Conservation (phyloP, 495 filamentous ascomycete genomes). For the Annulohypoxylon bovei region DNA sequence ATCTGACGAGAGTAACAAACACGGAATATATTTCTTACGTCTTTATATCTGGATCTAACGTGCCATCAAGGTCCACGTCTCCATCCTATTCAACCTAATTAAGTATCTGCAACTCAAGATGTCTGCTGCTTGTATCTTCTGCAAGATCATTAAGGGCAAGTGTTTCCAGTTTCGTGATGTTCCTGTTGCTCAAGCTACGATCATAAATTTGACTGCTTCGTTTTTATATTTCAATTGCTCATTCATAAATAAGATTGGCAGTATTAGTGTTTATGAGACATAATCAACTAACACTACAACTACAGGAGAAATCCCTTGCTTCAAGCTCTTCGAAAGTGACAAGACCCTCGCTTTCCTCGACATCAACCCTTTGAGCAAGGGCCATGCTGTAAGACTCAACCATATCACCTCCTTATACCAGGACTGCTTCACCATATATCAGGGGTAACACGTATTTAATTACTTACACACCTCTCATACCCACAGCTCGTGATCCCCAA, state of each 20-base stretch:
- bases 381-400: slow-evolving; percentile 73
- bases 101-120: slow-evolving; percentile 6
- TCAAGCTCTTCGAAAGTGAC: slow-evolving; percentile 93
- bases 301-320: slow-evolving; percentile 89
- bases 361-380: slow-evolving; percentile 85
- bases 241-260: not conserved
- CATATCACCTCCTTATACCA: not conserved
- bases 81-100: slow-evolving; percentile 4
- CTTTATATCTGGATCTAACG: slow-evolving; percentile 21
- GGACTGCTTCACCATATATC: not conserved
- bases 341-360: slow-evolving; percentile 97
- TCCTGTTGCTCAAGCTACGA: not conserved
- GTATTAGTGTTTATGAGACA: not conserved
- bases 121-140: slow-evolving; percentile 86
- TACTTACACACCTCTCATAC: not conserved
- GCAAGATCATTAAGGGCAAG: slow-evolving; percentile 94
- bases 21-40: slow-evolving; percentile 15
- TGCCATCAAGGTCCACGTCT: slow-evolving; percentile 39
- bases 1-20: not conserved
- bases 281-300: slow-evolving; percentile 24
- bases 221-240: not conserved
- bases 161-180: not conserved
- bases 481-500: slow-evolving; percentile 94
- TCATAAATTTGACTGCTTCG: not conserved
- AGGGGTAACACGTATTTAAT: too few species aligned